Percentiles rank a stretch among this genome's conserved stretches.
Conservation (phyloP, 805 yeast genomes). For the Myxozyma neglecta region DNA sequence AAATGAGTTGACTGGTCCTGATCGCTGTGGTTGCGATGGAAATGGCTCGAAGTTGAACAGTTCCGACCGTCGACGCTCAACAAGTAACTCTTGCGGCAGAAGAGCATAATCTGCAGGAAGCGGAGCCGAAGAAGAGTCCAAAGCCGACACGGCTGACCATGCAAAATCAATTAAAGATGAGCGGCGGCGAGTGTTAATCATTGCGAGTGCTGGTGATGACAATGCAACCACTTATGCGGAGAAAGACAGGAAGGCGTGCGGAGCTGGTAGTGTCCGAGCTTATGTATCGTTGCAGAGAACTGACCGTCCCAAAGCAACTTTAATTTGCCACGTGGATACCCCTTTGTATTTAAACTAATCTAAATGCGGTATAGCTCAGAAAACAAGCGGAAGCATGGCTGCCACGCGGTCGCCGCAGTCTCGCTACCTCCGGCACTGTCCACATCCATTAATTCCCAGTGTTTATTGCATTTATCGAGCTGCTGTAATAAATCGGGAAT, state of each 20-base stretch:
- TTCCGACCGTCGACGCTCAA: slow-evolving; percentile 14
- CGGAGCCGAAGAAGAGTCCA: slow-evolving; percentile 7
- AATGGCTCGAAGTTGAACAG: slow-evolving; percentile 2
- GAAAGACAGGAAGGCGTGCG: background rate
- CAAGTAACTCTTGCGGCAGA: slow-evolving; percentile 5
- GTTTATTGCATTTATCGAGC: too few relatives aligned
- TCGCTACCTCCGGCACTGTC: background rate
- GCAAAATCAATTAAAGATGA: slow-evolving; percentile 18
- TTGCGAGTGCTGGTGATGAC: background rate
- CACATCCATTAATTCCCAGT: background rate
- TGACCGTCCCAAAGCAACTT: background rate
- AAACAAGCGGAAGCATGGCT: slow-evolving; percentile 1
- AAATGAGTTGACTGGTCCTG: background rate
- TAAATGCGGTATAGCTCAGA: background rate
- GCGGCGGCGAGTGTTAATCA: slow-evolving; percentile 12
- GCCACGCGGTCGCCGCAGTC: slow-evolving; percentile 17
- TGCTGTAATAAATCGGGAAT: too few relatives aligned
- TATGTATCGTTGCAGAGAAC: slow-evolving; percentile 2
- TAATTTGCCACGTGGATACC: slow-evolving; percentile 7
- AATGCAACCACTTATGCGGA: background rate
- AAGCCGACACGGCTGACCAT: slow-evolving; percentile 22
- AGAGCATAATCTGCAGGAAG: background rate
- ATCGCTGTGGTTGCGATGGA: background rate
- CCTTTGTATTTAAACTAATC: background rate
- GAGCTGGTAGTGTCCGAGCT: background rate